Base-by-base conservation (phyloP, 1,139 yeast species). In the Sugiyamaella xylanicola region DNA sequence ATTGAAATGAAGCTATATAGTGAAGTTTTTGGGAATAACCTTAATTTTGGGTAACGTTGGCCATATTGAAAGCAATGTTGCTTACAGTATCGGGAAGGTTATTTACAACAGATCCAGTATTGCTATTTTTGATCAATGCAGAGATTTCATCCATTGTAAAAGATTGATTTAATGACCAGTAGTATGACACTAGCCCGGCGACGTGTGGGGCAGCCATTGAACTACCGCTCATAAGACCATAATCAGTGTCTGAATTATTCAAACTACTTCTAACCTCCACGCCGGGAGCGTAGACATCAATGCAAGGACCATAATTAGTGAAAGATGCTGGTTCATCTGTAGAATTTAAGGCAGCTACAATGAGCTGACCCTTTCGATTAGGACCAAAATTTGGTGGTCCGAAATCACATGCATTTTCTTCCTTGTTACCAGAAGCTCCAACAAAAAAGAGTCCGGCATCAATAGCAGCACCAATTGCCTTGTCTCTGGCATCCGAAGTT, bases 201-300 rank as follows among this genome's bases (percentile, higher is more conserved):
- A 88, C 87, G 2, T 83, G 77, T 0, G 97, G 97, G 0, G 96
- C 79, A 0, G 96, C 84, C 95, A 90, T 89, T 0, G 97, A 90
- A 0, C 96, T 90, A 0, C 97, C 97, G 3, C 93, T 83, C 63
- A 85, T 77, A 3, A 69, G 63, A 47, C 75, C 80, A 1, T 82
- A 74, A 17, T 62, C 53, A 3, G 61, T 55, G 3, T 61, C 55
- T n/a, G 64, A 55, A 16, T 57, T 52, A 50, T 65, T 60, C 35
- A 59, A 55, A 19, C 68, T 58, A 79, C 78, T 65, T 85, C 82
- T 50, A 70, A 91, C 85, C 44, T 76, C 74, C 0, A 86, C 87
- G 0, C 97, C 97, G 44, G 93, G 83, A 0, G 96, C 91, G 72
- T 86, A 86, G 1, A 89, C 76, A 68, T 88, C 90, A 4, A 91